Conservation (phyloP, 2,329 filamentous ascomycete species). For the Fusarium setosum region DNA sequence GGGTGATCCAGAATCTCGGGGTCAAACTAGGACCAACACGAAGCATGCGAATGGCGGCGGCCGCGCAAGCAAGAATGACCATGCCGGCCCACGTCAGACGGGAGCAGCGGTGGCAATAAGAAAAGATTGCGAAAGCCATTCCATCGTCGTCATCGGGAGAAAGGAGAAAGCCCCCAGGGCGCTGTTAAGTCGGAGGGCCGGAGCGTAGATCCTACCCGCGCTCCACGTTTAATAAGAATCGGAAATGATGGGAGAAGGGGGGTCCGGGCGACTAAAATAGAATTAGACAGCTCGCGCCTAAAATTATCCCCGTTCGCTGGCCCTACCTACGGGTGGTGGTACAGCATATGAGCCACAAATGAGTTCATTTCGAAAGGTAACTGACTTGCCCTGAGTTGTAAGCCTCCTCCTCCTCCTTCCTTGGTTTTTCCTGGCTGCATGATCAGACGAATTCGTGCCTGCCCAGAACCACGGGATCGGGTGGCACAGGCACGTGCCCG, state of each 20-base stretch:
- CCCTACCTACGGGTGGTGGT: not conserved
- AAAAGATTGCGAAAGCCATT: not conserved
- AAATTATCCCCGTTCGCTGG: conserved; percentile 26
- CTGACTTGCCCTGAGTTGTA: no score
- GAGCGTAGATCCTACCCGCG: not conserved
- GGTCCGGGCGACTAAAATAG: conserved; percentile 28
- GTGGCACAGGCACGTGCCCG: conserved; percentile 31
- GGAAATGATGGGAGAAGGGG: conserved; percentile 9
- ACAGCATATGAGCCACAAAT: conserved; percentile 7
- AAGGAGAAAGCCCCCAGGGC: not conserved
- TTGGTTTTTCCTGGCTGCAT: conserved; percentile 3
- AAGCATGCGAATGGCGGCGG: not conserved
- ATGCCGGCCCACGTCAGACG: not conserved
- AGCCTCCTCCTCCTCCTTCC: not conserved
- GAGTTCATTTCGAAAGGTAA: no score
- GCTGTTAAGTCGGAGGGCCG: not conserved
- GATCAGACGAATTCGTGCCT: conserved; percentile 14
- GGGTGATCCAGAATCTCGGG: conserved; percentile 6
- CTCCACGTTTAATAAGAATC: conserved; percentile 23
- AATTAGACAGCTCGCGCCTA: conserved; percentile 23
- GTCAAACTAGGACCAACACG: conserved; percentile 10
- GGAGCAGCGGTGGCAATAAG: not conserved
- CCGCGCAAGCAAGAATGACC: conserved; percentile 19
- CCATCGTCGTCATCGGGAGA: not conserved
- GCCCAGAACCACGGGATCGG: conserved; percentile 30